These are phyloP conservation scores for Prototheca cutis DNA, from an alignment of 163 green algal species.

Conservation along the genomic window DNA sequence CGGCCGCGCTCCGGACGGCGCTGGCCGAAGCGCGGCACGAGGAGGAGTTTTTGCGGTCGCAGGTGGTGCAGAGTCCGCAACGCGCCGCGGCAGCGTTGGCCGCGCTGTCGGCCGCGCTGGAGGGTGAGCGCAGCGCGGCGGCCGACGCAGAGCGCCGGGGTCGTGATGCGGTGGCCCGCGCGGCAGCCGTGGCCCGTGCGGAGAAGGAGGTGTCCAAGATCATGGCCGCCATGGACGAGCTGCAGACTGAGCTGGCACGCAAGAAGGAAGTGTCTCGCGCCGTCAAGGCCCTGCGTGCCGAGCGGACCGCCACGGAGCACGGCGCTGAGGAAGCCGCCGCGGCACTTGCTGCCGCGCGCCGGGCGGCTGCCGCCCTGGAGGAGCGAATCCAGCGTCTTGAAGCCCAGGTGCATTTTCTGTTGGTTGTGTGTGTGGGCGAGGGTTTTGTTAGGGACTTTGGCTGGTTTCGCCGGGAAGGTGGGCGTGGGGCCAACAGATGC, in stretches of 20 bases:
- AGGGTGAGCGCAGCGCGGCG: conserved; percentile 39
- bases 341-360: conserved; percentile 50
- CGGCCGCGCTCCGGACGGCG: conserved; percentile 46
- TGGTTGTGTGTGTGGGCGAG: no score
- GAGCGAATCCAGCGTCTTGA: conserved; percentile 60
- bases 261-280: conserved; percentile 57
- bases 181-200: conserved; percentile 48
- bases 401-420: no score
- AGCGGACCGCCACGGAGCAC: conserved; percentile 47
- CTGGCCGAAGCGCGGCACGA: conserved; percentile 42
- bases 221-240: conserved; percentile 47
- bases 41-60: conserved; percentile 43
- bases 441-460: no score
- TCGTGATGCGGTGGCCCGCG: conserved; percentile 39
- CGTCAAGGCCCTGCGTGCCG: conserved; percentile 53
- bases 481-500: no score
- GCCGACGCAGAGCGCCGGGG: conserved; percentile 39
- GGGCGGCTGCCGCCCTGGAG: conserved; percentile 50
- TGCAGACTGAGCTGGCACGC: conserved; percentile 44
- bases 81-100: conserved; percentile 50
- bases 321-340: conserved; percentile 34
- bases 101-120: conserved; percentile 44
- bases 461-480: no score
- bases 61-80: conserved; percentile 69
- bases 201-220: conserved; percentile 54